These are phyloP conservation scores for Grosmannia serpens DNA, from an alignment of 2,329 filamentous ascomycete genomes.

Conservation along the genomic window DNA sequence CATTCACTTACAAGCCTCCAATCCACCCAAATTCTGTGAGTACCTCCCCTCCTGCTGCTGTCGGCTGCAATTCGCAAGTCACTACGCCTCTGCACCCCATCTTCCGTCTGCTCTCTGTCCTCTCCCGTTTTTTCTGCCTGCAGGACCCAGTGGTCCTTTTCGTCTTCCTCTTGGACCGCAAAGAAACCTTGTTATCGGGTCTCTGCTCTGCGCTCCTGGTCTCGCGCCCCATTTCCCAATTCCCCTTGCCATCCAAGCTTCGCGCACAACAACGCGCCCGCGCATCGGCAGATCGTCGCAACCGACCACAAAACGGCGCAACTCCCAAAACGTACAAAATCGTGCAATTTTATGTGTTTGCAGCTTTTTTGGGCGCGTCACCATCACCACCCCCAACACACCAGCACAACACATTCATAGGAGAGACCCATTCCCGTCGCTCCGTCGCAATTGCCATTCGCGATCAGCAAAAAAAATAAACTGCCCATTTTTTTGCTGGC, in stretches of 20 bases:
- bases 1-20: conserved; percentile 26
- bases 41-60: conserved; percentile 32
- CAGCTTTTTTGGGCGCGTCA: not conserved
- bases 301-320: not conserved
- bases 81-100: conserved; percentile 11
- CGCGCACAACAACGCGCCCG: conserved; percentile 6
- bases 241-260: not conserved
- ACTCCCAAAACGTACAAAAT: conserved; percentile 2
- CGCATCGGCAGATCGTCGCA: conserved; percentile 1
- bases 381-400: conserved; percentile 1
- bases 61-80: conserved; percentile 30
- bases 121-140: not conserved
- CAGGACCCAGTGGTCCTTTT: not conserved
- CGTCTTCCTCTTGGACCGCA: not conserved
- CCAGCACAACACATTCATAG: not conserved
- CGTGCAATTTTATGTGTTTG: not conserved
- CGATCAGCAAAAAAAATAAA: too few species aligned
- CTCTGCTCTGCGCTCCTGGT: not conserved
- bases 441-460: too few species aligned
- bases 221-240: not conserved
- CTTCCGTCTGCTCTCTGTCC: not conserved
- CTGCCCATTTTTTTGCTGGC: too few species aligned
- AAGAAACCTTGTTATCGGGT: not conserved
- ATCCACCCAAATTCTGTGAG: conserved; percentile 38
- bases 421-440: too few species aligned